Conservation (phyloP, 2,329 filamentous ascomycete species). For the Venturia carpophila region DNA sequence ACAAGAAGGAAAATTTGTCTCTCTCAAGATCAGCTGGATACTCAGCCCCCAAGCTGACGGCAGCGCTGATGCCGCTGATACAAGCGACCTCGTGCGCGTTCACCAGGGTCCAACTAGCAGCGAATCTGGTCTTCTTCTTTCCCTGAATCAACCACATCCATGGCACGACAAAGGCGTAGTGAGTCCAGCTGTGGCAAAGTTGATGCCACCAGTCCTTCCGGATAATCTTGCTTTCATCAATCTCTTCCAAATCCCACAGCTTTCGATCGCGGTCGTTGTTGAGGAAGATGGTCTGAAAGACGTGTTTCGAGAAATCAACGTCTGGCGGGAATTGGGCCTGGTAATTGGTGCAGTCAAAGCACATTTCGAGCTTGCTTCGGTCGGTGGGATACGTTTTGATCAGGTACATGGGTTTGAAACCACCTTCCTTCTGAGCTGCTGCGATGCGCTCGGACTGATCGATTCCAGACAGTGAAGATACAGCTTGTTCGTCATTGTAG, state of each 20-base stretch:
- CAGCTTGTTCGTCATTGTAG: constrained; percentile 44
- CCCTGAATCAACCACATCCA: constrained; percentile 67
- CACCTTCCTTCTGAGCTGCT: constrained; percentile 36
- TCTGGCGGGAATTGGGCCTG: constrained; percentile 59
- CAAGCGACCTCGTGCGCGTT: constrained; percentile 64
- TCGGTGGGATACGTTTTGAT: constrained; percentile 51
- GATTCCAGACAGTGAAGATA: constrained; percentile 33
- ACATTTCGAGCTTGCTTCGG: constrained; percentile 51
- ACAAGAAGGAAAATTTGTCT: constrained; percentile 53
- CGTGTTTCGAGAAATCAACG: constrained; percentile 50
- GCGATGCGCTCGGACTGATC: constrained; percentile 38
- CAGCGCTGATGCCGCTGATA: constrained; percentile 62
- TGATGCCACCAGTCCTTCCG: constrained; percentile 61
- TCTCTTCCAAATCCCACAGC: constrained; percentile 53
- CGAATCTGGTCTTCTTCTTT: constrained; percentile 54
- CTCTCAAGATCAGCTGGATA: constrained; percentile 56
- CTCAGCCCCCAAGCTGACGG: constrained; percentile 57
- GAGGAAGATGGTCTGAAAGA: constrained; percentile 64
- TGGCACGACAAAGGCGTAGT: constrained; percentile 58
- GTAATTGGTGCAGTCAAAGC: constrained; percentile 69
- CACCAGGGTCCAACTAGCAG: constrained; percentile 61
- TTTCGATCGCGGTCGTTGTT: constrained; percentile 48
- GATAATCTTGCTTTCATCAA: constrained; percentile 53
- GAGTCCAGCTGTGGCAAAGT: constrained; percentile 55
- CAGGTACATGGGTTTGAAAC: constrained; percentile 58